phyloP scores from a whole-genome alignment of 23 red algal species.

The Gracilaria domingensis region DNA sequence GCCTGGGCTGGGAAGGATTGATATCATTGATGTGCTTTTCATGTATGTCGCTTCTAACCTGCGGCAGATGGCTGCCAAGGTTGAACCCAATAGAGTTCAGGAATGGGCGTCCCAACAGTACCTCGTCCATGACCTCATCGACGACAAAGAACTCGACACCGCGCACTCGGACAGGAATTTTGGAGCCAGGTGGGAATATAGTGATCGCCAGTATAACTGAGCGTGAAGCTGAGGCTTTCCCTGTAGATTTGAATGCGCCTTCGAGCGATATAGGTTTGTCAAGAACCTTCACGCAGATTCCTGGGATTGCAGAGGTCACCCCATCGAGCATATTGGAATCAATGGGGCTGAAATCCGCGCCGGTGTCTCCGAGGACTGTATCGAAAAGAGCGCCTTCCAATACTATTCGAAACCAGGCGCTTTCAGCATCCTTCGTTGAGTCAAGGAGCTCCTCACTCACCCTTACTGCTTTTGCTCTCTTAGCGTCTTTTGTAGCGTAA shows the following conservation, averaged over 20 bases:
- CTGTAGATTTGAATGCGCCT: not conserved
- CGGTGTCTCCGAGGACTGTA: slow-evolving; percentile 6
- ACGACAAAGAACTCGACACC: slow-evolving; percentile 25
- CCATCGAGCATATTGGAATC: not conserved
- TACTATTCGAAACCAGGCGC: not conserved
- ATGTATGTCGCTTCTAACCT: not conserved
- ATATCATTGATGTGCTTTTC: not conserved
- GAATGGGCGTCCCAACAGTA: slow-evolving; percentile 36
- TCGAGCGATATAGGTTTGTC: not conserved
- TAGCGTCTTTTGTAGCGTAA: not conserved
- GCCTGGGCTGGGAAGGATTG: not conserved
- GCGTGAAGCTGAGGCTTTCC: not conserved
- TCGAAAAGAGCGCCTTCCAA: not conserved
- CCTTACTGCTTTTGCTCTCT: not conserved
- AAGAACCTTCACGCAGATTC: not conserved
- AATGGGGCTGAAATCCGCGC: slow-evolving; percentile 10
- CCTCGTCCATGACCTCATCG: slow-evolving; percentile 25
- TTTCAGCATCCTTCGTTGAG: not conserved
- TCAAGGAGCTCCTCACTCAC: not conserved
- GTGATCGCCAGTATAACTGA: not conserved
- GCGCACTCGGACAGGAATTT: slow-evolving; percentile 3
- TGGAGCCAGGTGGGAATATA: slow-evolving; percentile 9
- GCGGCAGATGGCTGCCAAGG: not conserved
- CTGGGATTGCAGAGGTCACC: not conserved
- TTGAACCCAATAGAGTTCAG: slow-evolving; percentile 36